Evolutionary conservation across 1,284 basidiomycete genomes (phyloP).

Genomic region (Pterulicium gracile): DNA sequence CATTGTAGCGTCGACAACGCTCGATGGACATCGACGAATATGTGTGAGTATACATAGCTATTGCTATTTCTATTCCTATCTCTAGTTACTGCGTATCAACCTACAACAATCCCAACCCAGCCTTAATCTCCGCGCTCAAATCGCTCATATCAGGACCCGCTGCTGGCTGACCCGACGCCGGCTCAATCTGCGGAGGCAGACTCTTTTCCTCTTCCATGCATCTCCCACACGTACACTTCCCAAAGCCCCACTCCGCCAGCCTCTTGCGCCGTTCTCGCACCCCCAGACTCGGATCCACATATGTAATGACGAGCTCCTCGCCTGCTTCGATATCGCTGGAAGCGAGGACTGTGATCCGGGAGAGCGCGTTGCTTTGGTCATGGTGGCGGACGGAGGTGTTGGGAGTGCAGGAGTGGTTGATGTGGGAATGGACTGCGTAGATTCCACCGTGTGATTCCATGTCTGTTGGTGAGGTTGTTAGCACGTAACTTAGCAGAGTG

Average conservation of each 20-base stretch:
- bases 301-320: constrained; percentile 71
- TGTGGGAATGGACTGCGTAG: constrained; percentile 77
- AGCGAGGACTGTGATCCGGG: constrained; percentile 66
- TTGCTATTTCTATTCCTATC: too few species aligned
- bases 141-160: constrained; percentile 19
- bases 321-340: constrained; percentile 51
- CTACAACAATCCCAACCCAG: constrained; percentile 35
- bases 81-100: too few species aligned
- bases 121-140: constrained; percentile 37
- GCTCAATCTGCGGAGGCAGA: constrained; percentile 17
- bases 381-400: constrained; percentile 68
- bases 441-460: constrained; percentile 82
- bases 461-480: constrained; percentile 29
- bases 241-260: constrained; percentile 70
- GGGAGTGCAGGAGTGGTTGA: constrained; percentile 78
- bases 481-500: constrained; percentile 3
- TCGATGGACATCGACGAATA: too few species aligned
- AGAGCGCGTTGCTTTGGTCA: constrained; percentile 50
- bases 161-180: constrained; percentile 14
- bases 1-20: too few species aligned
- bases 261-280: constrained; percentile 44
- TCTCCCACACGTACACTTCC: constrained; percentile 51
- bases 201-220: constrained; percentile 42
- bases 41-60: too few species aligned
- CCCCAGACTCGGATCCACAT: constrained; percentile 58